Base-by-base conservation (phyloP, 148 eudicot genomes). In the Dysphania ambrosioides region DNA sequence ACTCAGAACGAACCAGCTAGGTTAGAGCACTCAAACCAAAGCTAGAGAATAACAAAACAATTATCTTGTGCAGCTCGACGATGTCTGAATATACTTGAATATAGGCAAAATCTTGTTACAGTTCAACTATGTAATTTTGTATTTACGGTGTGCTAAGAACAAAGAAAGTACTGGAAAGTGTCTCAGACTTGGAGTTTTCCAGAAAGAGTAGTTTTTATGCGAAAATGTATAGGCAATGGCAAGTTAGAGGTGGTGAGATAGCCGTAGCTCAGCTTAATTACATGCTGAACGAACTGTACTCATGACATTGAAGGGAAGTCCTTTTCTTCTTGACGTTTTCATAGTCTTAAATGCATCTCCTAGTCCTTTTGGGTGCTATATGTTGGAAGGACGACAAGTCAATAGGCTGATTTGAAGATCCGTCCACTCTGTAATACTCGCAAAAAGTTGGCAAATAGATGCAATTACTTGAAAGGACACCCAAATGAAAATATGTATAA, bases 361-460 rank as follows among this genome's bases (percentile, higher is more conserved):
- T 77, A 61, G 61, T 70, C 70, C 51, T 15, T 70, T 38, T 26
- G 68, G n/a, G 44, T 60, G 15, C 36, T 41, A 29, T 23, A 29
- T 41, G 65, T 27, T 68, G 32, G 18, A 76, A 68, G 67, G 51
- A 68, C 34, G 11, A 38, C 40, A 26, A 57, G 59, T 38, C 26
- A 57, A 68, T 40, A 30, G 31, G 44, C 18, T 32, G 29, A 58
- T 36, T 57, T 31, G 67, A 32, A 76, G 21, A 76, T 68, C 60
- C 3, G 49, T 70, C 53, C 51, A 32, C 60, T 41, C 79, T 15
- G 41, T 68, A n/a, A 61, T 61, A 62, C 24, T 61, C 29, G 68
- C 74, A 73, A 76, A 76, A 69, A 44, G 15, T 76, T 59, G 68
- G 66, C 59, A 42, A 42, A 59, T 9, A 61, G 70, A 77, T 24